These are phyloP conservation scores for Solanum hybrid DNA, from an alignment of 305 asterid species.

Conservation along the genomic window DNA sequence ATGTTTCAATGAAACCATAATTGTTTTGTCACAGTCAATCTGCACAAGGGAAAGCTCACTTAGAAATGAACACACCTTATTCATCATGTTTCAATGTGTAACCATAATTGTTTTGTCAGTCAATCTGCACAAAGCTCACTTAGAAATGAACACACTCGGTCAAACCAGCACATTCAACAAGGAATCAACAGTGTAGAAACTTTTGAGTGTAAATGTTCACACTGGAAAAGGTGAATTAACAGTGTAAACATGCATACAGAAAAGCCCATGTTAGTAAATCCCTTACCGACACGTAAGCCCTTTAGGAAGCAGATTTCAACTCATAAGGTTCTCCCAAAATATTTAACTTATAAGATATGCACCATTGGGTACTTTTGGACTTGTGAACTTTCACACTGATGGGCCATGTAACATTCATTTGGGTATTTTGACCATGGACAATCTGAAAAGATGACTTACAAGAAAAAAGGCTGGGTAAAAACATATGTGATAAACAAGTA, in stretches of 20 bases:
- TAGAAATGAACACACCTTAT: neutral
- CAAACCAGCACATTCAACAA: slow-evolving; percentile 9
- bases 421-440: neutral
- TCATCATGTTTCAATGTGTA: slow-evolving; percentile 43
- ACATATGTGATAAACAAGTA: neutral
- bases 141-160: neutral
- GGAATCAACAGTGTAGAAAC: neutral
- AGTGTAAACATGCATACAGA: neutral
- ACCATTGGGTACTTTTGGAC: neutral
- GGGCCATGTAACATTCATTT: neutral
- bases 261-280: neutral
- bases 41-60: slow-evolving; percentile 23
- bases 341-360: neutral
- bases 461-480: neutral
- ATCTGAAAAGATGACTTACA: neutral
- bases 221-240: neutral
- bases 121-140: slow-evolving; percentile 41
- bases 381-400: neutral
- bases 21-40: slow-evolving; percentile 93
- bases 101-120: slow-evolving; percentile 93
- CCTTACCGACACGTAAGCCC: neutral
- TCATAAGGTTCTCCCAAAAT: neutral
- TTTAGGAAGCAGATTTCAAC: neutral
- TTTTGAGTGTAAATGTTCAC: neutral
- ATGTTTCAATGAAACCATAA: slow-evolving; percentile 81